These are phyloP conservation scores for Cordyceps fumosorosea DNA, from an alignment of 2,329 filamentous ascomycete genomes.

Conservation along the genomic window DNA sequence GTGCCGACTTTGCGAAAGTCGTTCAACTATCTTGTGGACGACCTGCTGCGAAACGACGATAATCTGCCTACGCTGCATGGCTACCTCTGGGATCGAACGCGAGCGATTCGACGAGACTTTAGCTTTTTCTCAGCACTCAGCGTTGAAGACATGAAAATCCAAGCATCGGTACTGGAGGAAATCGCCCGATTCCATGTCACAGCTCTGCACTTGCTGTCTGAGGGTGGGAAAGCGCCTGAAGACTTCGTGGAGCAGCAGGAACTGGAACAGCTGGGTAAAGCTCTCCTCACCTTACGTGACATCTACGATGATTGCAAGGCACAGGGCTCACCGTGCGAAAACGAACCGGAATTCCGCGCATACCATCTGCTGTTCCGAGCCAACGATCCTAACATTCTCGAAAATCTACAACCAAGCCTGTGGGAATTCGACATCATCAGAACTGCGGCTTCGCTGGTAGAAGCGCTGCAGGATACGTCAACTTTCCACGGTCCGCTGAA, in stretches of 20 bases:
- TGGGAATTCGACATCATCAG: slow-evolving; percentile 52
- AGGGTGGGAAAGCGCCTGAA: slow-evolving; percentile 47
- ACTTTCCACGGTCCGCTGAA: slow-evolving; percentile 52
- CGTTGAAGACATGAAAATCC: slow-evolving; percentile 47
- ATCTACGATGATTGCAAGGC: slow-evolving; percentile 59
- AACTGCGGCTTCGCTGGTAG: slow-evolving; percentile 53
- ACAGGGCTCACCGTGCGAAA: slow-evolving; percentile 51
- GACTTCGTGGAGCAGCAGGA: slow-evolving; percentile 63
- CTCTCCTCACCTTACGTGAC: slow-evolving; percentile 58
- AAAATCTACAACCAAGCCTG: slow-evolving; percentile 43
- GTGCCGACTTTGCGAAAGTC: slow-evolving; percentile 51
- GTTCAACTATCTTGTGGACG: slow-evolving; percentile 57
- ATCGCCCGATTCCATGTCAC: slow-evolving; percentile 62
- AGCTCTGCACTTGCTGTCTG: slow-evolving; percentile 56
- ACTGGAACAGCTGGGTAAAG: slow-evolving; percentile 59
- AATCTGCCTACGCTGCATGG: slow-evolving; percentile 51
- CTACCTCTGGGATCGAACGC: slow-evolving; percentile 62
- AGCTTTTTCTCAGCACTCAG: slow-evolving; percentile 59
- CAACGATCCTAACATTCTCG: slow-evolving; percentile 49
- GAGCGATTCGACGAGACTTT: slow-evolving; percentile 62
- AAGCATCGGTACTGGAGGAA: slow-evolving; percentile 59
- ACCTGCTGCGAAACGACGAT: slow-evolving; percentile 48
- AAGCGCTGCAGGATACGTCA: slow-evolving; percentile 52
- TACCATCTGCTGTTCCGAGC: slow-evolving; percentile 60
- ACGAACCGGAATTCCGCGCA: slow-evolving; percentile 60